Evolutionary conservation across 805 yeast species (phyloP), one percentile per base, ranked within the genome.

Genomic region (Lachancea lanzarotensis): DNA sequence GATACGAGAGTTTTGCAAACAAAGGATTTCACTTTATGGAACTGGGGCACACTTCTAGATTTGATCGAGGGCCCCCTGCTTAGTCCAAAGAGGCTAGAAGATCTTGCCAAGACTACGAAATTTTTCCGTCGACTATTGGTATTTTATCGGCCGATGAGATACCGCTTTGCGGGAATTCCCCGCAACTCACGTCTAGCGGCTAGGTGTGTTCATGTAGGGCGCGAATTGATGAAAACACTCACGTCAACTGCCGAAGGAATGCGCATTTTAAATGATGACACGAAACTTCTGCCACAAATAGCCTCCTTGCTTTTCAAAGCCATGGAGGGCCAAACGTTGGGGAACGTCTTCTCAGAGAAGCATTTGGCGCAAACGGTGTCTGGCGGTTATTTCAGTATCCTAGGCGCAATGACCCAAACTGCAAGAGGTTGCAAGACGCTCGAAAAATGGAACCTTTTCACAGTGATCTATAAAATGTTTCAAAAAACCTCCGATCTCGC

Each of bases 141-240:
- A 1, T 93, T 91, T 60, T 91, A 81, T 60, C 72, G 98, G 43
- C 98, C 99, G 0, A 84, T 90, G 67, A 90, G 95, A 64, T 79
- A 82, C 55, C 70, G 96, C 45, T 91, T 89, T 62, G 71, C 84
- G 7, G 66, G 70, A 22, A 64, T 79, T 38, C 67, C 76, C 47
- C 70, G 70, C 45, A 57, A 59, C 2, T 68, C 79, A 1, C 76
- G 73, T 45, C 63, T 70, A 27, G 73, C 82, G 19, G 73, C 71
- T 20, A 72, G 75, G 48, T 86, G 81, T 52, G 74, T 85, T 11
- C 74, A 71, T 41, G 81, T 84, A 3, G 98, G 96, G 0, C 78
- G 89, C 54, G 84, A 78, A 40, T 72, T 93, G 29, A 68, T 93
- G 52, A 80, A 75, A 47, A 74, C 84, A 37, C 66, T 91, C 7